Base-by-base conservation (phyloP, 805 yeast species). In the Metschnikowia amazonensis region DNA sequence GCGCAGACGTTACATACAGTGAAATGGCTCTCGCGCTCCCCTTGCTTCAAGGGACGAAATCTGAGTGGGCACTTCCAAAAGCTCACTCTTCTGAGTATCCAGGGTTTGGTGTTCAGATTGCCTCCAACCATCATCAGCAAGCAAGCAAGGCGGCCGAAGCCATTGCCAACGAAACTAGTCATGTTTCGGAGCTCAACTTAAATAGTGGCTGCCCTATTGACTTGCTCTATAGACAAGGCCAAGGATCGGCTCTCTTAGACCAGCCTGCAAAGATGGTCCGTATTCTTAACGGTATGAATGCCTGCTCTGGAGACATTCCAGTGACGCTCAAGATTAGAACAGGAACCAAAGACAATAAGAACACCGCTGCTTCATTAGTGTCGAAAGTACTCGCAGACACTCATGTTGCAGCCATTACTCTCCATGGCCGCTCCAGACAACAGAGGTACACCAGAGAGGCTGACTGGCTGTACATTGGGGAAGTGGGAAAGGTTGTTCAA, bases 201-300 rank as follows among this genome's bases (percentile, higher is more conserved):
- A 94, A 94, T 67, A 85, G 96, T 60, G 99, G 99, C 2, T 94
- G 99, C 65, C 99, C 99, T 13, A 94, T 94, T 55, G 99, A 95
- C 62, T 74, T 94, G 56, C 72, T 94, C n/a, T 94, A 83, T 65
- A 80, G 92, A 55, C 89, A 86, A 61, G 99, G 99, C 33, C 95
- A 95, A 50, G 99, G 99, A 2, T 82, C 95, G 30, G 98, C 96
- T 0, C 75, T 94, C 44, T 69, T 94, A 74, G 97, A 89, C 51
- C 89, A 86, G 57, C 95, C 96, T 8, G 83, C 95, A 2, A 80
- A 87, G 58, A 67, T 90, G 66, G 61, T 85, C 34, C 76, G 95
- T 52, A 82, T 89, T 57, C 68, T 92, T 39, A 83, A 86, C 58
- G 89, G 94, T 3, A 94, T 94, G 97, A 86, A 82, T 56, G 84